Conservation (phyloP, 2,329 filamentous ascomycete genomes). For the Ophiostoma quercus region DNA sequence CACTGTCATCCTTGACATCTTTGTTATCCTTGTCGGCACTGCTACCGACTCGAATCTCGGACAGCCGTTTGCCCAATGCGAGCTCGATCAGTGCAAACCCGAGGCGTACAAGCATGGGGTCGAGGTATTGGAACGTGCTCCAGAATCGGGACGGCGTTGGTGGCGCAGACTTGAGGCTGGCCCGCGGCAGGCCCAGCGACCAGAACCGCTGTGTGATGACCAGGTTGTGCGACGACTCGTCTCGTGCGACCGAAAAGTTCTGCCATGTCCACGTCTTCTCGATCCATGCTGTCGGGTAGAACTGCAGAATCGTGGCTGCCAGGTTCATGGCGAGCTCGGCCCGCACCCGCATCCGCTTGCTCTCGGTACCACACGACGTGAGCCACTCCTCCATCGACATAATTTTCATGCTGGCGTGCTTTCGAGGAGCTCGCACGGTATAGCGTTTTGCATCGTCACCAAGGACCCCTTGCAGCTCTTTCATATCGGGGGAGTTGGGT, state of each 20-base stretch:
- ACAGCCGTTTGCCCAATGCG: conserved; percentile 23
- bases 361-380: conserved; percentile 19
- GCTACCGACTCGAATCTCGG: conserved; percentile 22
- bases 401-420: conserved; percentile 22
- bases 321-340: conserved; percentile 24
- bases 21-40: not conserved
- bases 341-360: conserved; percentile 24
- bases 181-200: not conserved
- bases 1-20: not conserved
- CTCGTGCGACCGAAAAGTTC: conserved; percentile 25
- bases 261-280: conserved; percentile 27
- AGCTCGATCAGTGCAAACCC: conserved; percentile 27
- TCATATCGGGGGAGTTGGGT: conserved; percentile 22
- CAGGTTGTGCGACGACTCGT: conserved; percentile 21
- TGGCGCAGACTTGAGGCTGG: not conserved
- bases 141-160: conserved; percentile 24
- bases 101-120: conserved; percentile 27
- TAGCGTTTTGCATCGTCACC: not conserved
- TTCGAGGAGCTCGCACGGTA: not conserved
- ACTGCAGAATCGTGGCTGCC: conserved; percentile 26
- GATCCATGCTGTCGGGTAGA: conserved; percentile 27
- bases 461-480: conserved; percentile 3
- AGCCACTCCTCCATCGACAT: conserved; percentile 27
- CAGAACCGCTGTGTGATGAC: conserved; percentile 23
- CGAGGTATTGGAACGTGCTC: conserved; percentile 24